Conservation (phyloP, 2,329 filamentous ascomycete genomes). For the Alternaria triticina region DNA sequence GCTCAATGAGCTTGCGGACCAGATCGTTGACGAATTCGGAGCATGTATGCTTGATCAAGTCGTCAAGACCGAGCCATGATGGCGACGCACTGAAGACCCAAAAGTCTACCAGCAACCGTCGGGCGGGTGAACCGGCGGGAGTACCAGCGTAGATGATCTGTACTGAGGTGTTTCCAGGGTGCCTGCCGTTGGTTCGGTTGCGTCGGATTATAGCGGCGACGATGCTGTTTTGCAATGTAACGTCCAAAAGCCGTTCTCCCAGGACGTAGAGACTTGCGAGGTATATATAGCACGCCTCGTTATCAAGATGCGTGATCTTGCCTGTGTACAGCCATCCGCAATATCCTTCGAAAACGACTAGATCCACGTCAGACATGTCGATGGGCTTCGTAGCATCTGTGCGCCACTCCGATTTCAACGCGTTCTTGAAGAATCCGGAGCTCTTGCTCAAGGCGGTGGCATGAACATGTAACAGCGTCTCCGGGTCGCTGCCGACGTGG, state of each 20-base stretch:
- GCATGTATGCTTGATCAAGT: not conserved
- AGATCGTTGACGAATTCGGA: not conserved
- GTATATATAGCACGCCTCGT: too few relatives aligned
- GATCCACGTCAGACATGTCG: constrained; percentile 4
- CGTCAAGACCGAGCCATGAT: not conserved
- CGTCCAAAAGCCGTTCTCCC: constrained; percentile 1
- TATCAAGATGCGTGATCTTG: not conserved
- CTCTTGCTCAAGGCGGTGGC: not conserved
- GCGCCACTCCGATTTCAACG: not conserved
- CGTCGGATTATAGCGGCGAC: not conserved
- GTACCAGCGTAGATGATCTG: constrained; percentile 10
- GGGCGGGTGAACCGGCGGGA: not conserved
- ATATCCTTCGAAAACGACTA: constrained; percentile 6
- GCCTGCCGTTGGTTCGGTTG: not conserved
- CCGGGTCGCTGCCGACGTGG: not conserved
- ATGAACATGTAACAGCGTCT: not conserved
- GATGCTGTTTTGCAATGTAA: not conserved
- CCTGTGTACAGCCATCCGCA: constrained; percentile 2
- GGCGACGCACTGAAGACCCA: not conserved
- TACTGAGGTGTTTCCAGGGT: not conserved
- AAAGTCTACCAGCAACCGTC: not conserved
- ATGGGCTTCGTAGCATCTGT: not conserved
- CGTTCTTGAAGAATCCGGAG: not conserved
- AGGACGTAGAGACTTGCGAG: constrained; percentile 1
- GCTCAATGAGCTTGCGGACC: not conserved